Evolutionary conservation across 352 stramenopile species (phyloP).

Genomic region (Phytophthora lateralis): DNA sequence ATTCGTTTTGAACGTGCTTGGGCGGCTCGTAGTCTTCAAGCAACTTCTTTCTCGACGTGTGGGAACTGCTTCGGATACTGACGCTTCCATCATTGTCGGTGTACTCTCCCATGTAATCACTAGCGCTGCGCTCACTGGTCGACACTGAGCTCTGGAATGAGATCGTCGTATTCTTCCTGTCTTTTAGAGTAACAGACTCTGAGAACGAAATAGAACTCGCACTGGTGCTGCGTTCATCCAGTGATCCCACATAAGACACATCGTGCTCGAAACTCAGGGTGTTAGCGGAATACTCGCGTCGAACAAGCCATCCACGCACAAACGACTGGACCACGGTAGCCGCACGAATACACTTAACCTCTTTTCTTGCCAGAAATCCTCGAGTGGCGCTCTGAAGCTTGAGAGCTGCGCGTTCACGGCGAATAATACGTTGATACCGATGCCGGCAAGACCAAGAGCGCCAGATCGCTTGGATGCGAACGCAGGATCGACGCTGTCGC

Average conservation of each 20-base stretch:
- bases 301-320: constrained; percentile 81
- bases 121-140: constrained; percentile 59
- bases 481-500: constrained; percentile 46
- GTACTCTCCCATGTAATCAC: constrained; percentile 43
- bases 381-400: constrained; percentile 59
- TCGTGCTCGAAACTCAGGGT: constrained; percentile 81
- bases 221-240: constrained; percentile 53
- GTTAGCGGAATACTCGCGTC: constrained; percentile 77
- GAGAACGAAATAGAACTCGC: constrained; percentile 58
- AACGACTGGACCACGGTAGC: constrained; percentile 77
- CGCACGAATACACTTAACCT: constrained; percentile 49
- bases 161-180: constrained; percentile 55
- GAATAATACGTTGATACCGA: constrained; percentile 47
- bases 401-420: constrained; percentile 48
- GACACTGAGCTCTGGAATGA: constrained; percentile 60
- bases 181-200: constrained; percentile 53
- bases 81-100: constrained; percentile 57
- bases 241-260: constrained; percentile 75
- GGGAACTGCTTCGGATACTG: constrained; percentile 51
- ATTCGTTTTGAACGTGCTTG: constrained; percentile 76
- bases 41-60: constrained; percentile 62
- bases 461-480: constrained; percentile 65
- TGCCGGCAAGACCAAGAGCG: constrained; percentile 51
- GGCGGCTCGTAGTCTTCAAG: constrained; percentile 68
- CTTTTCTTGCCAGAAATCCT: constrained; percentile 47